These are phyloP conservation scores for Tylopilus cervinicoccineus DNA, from an alignment of 768 basidiomycete genomes.

Conservation along the genomic window DNA sequence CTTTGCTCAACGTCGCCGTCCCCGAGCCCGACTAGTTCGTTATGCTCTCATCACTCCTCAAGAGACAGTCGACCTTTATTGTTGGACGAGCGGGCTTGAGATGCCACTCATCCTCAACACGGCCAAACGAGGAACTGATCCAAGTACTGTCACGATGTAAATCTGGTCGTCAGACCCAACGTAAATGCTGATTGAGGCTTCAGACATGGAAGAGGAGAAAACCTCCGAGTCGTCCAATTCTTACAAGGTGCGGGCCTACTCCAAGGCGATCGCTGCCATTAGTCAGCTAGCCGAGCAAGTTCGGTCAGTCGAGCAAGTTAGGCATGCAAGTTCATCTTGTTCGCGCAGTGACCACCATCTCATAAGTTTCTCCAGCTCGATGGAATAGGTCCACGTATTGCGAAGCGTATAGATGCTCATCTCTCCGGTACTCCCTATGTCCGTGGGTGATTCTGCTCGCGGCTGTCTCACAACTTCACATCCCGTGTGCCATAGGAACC, in stretches of 20 bases:
- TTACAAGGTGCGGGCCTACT: constrained; percentile 50
- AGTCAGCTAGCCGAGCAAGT: constrained; percentile 39
- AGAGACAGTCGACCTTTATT: not conserved
- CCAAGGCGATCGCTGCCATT: constrained; percentile 44
- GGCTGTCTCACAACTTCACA: constrained; percentile 3
- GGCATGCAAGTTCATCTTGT: constrained; percentile 17
- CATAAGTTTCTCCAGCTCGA: constrained; percentile 22
- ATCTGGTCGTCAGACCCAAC: constrained; percentile 7
- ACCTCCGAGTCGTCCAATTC: constrained; percentile 32
- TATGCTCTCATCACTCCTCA: constrained; percentile 23
- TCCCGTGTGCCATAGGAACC: constrained; percentile 12
- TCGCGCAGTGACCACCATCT: not conserved
- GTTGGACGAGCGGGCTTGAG: constrained; percentile 8
- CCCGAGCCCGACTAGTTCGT: not conserved
- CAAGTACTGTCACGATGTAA: constrained; percentile 42
- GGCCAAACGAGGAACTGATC: constrained; percentile 37
- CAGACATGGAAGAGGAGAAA: constrained; percentile 44
- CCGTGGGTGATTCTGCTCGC: constrained; percentile 27
- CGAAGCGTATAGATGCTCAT: constrained; percentile 43
- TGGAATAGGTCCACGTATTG: constrained; percentile 39
- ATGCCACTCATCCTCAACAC: constrained; percentile 15
- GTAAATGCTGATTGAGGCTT: not conserved
- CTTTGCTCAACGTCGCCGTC: not conserved
- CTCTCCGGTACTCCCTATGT: constrained; percentile 32
- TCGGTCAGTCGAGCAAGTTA: constrained; percentile 39